Percentiles rank a stretch among this genome's conserved stretches.
Evolutionary conservation across 2,329 filamentous ascomycete species (phyloP).

Genomic region (Colletotrichum tamarilloi): DNA sequence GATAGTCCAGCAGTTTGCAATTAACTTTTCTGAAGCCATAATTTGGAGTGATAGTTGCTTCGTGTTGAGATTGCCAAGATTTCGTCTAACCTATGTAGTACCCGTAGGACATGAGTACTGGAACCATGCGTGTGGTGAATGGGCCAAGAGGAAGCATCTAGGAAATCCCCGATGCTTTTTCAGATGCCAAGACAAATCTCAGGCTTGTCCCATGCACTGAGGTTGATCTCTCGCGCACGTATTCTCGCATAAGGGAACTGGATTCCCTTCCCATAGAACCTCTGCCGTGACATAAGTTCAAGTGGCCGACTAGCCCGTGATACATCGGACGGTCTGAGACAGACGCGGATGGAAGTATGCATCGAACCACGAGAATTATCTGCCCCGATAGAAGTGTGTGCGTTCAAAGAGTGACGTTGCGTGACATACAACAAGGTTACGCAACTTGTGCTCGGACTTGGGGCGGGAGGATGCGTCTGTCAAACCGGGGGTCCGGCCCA

Average conservation of each 20-base stretch:
- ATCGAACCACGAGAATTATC: neutral
- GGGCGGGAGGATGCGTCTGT: neutral
- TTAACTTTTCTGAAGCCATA: neutral
- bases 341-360: neutral
- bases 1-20: neutral
- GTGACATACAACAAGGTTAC: neutral
- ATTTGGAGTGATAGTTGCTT: neutral
- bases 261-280: neutral
- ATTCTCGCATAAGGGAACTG: neutral
- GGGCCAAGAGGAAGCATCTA: neutral
- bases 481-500: conserved; percentile 17
- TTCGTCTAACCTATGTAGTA: neutral
- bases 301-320: neutral
- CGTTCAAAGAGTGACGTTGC: neutral
- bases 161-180: neutral
- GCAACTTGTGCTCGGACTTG: conserved; percentile 7
- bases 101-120: neutral
- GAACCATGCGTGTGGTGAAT: neutral
- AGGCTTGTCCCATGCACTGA: neutral
- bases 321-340: conserved; percentile 17
- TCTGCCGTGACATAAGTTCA: neutral
- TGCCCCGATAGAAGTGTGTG: neutral
- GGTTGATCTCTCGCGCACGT: neutral
- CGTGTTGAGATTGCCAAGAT: neutral
- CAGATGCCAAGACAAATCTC: neutral